These are phyloP conservation scores for Penicillium sp. DNA, from an alignment of 2,329 filamentous ascomycete species.

Conservation along the genomic window DNA sequence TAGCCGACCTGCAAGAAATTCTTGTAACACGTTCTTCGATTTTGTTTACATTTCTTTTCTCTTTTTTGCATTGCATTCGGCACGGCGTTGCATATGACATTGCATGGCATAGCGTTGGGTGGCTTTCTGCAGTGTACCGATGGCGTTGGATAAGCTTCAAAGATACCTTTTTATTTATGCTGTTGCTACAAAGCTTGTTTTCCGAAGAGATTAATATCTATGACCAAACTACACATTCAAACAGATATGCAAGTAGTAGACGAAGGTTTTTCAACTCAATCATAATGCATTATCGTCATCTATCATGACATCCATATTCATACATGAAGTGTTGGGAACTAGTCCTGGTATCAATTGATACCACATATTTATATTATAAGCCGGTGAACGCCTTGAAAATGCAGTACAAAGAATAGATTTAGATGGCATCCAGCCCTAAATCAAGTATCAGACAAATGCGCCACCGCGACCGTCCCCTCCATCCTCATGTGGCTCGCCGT, in stretches of 20 bases:
- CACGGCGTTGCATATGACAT: slow-evolving; percentile 3
- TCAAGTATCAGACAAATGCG: slow-evolving; percentile 4
- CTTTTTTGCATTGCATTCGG: slow-evolving; percentile 1
- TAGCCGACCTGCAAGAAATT: neutral
- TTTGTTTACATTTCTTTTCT: neutral
- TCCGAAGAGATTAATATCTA: neutral
- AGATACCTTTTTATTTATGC: neutral
- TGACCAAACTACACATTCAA: neutral
- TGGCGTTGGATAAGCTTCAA: neutral
- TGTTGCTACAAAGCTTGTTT: neutral
- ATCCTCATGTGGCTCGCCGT: slow-evolving; percentile 5
- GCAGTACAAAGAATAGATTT: neutral
- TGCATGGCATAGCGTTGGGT: slow-evolving; percentile 1
- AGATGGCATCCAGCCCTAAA: neutral
- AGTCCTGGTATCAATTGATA: neutral
- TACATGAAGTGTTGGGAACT: neutral
- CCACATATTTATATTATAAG: neutral
- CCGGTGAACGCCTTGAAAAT: neutral
- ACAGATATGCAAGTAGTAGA: neutral
- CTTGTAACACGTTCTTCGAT: neutral
- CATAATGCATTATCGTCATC: slow-evolving; percentile 19
- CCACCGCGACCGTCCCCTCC: slow-evolving; percentile 1
- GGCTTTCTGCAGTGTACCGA: neutral
- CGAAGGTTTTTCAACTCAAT: neutral
- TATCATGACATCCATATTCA: slow-evolving; percentile 18